Evolutionary conservation across 1,139 yeast species (phyloP), one percentile per base, ranked within the genome.

Genomic region (Zygosaccharomyces pseudobailii): DNA sequence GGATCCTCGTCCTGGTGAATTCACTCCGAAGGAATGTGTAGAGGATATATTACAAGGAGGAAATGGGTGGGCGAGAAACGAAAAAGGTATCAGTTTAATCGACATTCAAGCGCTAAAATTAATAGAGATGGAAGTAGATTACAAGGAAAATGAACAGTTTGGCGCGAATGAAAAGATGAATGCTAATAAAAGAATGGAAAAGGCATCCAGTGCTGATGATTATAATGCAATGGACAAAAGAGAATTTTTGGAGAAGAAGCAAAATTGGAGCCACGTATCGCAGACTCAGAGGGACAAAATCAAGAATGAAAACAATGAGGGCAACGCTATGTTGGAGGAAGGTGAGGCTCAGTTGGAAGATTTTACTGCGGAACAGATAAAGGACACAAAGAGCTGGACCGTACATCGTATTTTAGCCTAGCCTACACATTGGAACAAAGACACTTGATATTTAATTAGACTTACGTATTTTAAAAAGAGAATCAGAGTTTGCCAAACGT

Each of bases 1-100:
- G 95, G 89, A 85, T 57, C 80, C 83, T 1, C 78, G 84, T 48
- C 83, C 88, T 13, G 80, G 87, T 43, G 92, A 85, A 53, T 79
- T 76, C 51, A 73, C 84, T 8, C 95, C 96, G 0, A 77, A 78
- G 42, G 84, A 80, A 47, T 80, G 92, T 54, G 74, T 89, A 8
- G 80, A 82, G 36, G 95, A 87, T 62, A 84, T 90, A 2, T 77
- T 88, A 52, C 75, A 78, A 21, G 87, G 85, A 21, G 87, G 90
- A 1, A 78, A 79, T 45, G 94, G 92, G 0, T 84, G 85, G 85
- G 72, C 73, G 3, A 63, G 70, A 46, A 71, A 72, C 46, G 79
- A 74, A 49, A 73, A 70, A 21, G 75, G 74, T 31, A 61, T 67
- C 20, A 65, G 71, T 41, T 48, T 70, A 33, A 61, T 69, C 13